A percentile compares a stretch with the other conserved stretches of the same genome.
Conservation (phyloP, 495 filamentous ascomycete genomes). For the Aspergillus saccharolyticus region DNA sequence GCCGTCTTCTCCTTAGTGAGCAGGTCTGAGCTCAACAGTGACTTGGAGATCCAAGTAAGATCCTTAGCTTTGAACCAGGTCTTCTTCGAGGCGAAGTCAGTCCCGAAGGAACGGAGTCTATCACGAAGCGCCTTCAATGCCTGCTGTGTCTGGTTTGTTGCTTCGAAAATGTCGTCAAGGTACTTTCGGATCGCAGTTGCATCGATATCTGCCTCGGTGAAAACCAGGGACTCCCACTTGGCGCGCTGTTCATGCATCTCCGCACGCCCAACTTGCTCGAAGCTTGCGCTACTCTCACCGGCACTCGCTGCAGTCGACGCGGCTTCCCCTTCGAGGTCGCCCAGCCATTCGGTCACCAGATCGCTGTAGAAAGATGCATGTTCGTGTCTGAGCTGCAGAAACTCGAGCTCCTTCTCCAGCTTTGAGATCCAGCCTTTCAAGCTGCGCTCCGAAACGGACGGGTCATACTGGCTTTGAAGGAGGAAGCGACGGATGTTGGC, state of each 20-base stretch:
- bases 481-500: slow-evolving; percentile 48
- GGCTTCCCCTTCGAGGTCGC: slow-evolving; percentile 23
- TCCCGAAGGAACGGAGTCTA: slow-evolving; percentile 43
- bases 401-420: slow-evolving; percentile 44
- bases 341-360: slow-evolving; percentile 61
- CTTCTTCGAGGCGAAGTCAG: slow-evolving; percentile 26
- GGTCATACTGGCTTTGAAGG: slow-evolving; percentile 52
- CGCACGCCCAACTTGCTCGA: slow-evolving; percentile 37
- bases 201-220: slow-evolving; percentile 45
- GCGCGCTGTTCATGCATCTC: slow-evolving; percentile 48
- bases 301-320: not conserved
- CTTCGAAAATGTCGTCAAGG: slow-evolving; percentile 48
- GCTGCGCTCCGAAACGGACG: slow-evolving; percentile 45
- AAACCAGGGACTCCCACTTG: slow-evolving; percentile 56
- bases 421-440: slow-evolving; percentile 43
- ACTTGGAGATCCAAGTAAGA: slow-evolving; percentile 48
- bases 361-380: slow-evolving; percentile 58
- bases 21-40: slow-evolving; percentile 51
- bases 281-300: slow-evolving; percentile 13
- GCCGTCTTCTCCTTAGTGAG: slow-evolving; percentile 54
- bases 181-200: slow-evolving; percentile 42
- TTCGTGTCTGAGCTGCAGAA: slow-evolving; percentile 52
- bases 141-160: slow-evolving; percentile 32
- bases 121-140: slow-evolving; percentile 41
- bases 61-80: slow-evolving; percentile 31